Conservation (phyloP, 257 asterid genomes). For the Salvia rosmarinus region DNA sequence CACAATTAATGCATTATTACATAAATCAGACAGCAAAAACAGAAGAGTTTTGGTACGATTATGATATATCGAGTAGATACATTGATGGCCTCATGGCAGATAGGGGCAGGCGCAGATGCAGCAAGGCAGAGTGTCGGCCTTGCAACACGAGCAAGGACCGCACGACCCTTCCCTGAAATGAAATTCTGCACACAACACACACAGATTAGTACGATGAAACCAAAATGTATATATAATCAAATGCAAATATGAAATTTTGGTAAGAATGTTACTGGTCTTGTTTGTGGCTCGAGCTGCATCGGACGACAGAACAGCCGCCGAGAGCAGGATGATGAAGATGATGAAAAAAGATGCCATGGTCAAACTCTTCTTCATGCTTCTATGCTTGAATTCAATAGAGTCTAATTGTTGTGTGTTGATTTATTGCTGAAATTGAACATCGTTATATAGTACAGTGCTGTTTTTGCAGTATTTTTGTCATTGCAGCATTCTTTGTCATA, state of each 20-base stretch:
- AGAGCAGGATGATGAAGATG: not conserved
- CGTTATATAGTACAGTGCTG: not conserved
- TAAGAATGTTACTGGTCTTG: not conserved
- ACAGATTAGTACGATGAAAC: no score
- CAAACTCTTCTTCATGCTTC: not conserved
- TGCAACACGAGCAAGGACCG: not conserved
- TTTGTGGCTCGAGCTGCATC: not conserved
- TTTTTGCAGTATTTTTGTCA: constrained; percentile 9
- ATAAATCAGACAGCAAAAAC: no score
- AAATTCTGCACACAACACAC: not conserved
- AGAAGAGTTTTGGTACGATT: no score
- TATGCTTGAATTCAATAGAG: no score
- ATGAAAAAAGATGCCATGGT: not conserved
- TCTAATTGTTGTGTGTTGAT: not conserved
- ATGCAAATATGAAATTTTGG: not conserved
- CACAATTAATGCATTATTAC: no score
- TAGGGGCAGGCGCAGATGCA: not conserved
- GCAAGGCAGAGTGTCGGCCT: not conserved
- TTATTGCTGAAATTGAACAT: no score
- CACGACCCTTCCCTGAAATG: not conserved
- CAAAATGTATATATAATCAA: no score
- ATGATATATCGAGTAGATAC: no score
- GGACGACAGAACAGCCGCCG: not conserved
- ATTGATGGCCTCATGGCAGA: not conserved
- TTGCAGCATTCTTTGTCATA: constrained; percentile 3